Conservation (phyloP, 768 basidiomycete genomes). For the Mycena polygramma region DNA sequence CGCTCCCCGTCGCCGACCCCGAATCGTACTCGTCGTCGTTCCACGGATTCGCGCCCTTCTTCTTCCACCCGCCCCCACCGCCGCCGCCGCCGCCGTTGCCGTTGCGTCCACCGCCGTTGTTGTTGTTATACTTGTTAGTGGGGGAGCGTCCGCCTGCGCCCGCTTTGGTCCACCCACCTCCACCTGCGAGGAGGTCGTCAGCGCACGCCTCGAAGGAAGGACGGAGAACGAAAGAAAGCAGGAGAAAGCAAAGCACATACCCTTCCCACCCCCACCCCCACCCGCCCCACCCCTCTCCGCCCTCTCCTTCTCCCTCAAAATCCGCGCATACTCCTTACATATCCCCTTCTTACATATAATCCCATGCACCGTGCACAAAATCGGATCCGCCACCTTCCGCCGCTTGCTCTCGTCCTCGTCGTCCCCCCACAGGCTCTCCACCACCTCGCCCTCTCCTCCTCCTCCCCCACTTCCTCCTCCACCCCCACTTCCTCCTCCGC, state of each 20-base stretch:
- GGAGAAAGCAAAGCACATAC: conserved; percentile 1
- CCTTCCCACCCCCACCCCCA: neutral
- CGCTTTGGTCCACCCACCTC: conserved; percentile 8
- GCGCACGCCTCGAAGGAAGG: too few species aligned
- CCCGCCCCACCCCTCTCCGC: neutral
- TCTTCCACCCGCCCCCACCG: conserved; percentile 10
- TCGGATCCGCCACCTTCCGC: conserved; percentile 19
- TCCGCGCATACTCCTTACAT: conserved; percentile 48
- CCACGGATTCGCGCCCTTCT: conserved; percentile 16
- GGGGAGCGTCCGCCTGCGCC: neutral
- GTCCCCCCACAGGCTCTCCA: conserved; percentile 45
- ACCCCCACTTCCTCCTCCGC: too few species aligned
- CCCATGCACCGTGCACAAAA: conserved; percentile 48
- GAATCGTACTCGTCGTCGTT: conserved; percentile 33
- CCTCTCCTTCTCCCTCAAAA: conserved; percentile 44
- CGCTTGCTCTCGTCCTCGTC: conserved; percentile 34
- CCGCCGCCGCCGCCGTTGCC: neutral
- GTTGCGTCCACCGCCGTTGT: neutral
- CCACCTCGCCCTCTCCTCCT: neutral
- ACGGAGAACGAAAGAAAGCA: neutral
- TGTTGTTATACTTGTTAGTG: neutral
- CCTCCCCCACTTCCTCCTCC: neutral
- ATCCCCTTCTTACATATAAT: conserved; percentile 54
- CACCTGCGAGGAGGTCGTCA: too few species aligned
- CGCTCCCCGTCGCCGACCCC: conserved; percentile 33